phyloP scores from a whole-genome alignment of 805 yeast genomes.

The Saccharomycopsis schoenii region DNA sequence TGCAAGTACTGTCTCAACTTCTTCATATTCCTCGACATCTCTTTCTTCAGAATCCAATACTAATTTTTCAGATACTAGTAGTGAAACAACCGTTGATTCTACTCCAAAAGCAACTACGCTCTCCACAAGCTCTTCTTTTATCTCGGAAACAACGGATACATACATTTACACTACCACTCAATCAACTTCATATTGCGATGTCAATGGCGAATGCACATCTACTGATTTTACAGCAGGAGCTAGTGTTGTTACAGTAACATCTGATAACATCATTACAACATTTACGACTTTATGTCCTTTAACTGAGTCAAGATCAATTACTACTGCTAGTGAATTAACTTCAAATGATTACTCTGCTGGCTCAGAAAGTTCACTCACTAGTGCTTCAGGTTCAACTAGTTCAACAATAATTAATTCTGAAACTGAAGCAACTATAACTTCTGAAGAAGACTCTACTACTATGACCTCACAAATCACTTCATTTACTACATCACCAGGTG shows the following conservation, averaged over 20 bases:
- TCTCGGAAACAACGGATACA: not conserved
- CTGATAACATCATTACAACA: slow-evolving; percentile 18
- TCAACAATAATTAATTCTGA: not conserved
- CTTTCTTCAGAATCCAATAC: not conserved
- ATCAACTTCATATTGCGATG: slow-evolving; percentile 16
- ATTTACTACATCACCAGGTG: not conserved
- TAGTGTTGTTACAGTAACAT: slow-evolving; percentile 20
- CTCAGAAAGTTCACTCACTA: not conserved
- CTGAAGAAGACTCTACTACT: not conserved
- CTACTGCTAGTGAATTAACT: not conserved
- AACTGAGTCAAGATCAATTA: slow-evolving; percentile 10
- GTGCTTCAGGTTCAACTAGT: not conserved
- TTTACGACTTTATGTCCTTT: slow-evolving; percentile 24
- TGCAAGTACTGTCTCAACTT: not conserved
- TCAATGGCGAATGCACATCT: slow-evolving; percentile 22
- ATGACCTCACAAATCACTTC: not conserved
- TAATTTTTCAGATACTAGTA: not conserved
- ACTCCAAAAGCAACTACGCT: not conserved
- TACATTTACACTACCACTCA: slow-evolving; percentile 21
- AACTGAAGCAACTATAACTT: not conserved
- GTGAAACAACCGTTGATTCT: not conserved
- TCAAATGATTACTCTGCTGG: not conserved
- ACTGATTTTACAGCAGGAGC: slow-evolving; percentile 20
- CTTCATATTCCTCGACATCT: not conserved
- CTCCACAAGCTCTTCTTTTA: not conserved